Conservation (phyloP, 306 rosid genomes). For the Pterocarpus macrocarpus region DNA sequence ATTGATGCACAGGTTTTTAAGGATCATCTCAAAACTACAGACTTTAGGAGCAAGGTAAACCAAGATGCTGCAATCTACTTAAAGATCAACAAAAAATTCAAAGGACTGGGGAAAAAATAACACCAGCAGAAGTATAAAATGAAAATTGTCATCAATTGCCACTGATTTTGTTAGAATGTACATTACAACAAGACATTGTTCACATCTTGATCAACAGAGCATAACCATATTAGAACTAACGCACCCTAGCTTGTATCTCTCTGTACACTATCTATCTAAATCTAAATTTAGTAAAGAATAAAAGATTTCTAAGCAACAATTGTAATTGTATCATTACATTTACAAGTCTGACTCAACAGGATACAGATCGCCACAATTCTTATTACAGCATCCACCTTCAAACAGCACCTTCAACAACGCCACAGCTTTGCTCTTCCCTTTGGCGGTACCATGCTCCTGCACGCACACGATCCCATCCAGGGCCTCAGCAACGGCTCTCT, state of each 20-base stretch:
- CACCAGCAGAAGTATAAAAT: too few relatives aligned
- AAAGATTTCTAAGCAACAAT: background rate
- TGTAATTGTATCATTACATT: background rate
- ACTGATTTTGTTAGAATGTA: too few relatives aligned
- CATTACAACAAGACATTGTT: too few relatives aligned
- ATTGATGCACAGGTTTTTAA: too few relatives aligned
- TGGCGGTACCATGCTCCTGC: slow-evolving; percentile 64
- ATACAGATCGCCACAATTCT: slow-evolving; percentile 31
- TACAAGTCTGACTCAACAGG: background rate
- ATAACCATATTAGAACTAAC: background rate
- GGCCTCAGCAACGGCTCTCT: slow-evolving; percentile 19
- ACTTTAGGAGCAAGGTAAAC: too few relatives aligned
- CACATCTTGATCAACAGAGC: background rate
- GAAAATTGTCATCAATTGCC: too few relatives aligned
- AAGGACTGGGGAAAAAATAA: too few relatives aligned
- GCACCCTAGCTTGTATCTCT: background rate
- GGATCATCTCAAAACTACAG: too few relatives aligned
- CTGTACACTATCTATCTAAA: slow-evolving; percentile 21
- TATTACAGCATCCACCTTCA: slow-evolving; percentile 38
- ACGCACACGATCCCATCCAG: slow-evolving; percentile 64
- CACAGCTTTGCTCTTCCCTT: slow-evolving; percentile 70
- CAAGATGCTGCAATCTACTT: too few relatives aligned
- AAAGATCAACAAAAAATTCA: too few relatives aligned
- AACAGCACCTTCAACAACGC: slow-evolving; percentile 60
- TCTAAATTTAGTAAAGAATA: slow-evolving; percentile 1